Conservation (phyloP, 352 stramenopile genomes). For the Pythium phragmiticola region DNA sequence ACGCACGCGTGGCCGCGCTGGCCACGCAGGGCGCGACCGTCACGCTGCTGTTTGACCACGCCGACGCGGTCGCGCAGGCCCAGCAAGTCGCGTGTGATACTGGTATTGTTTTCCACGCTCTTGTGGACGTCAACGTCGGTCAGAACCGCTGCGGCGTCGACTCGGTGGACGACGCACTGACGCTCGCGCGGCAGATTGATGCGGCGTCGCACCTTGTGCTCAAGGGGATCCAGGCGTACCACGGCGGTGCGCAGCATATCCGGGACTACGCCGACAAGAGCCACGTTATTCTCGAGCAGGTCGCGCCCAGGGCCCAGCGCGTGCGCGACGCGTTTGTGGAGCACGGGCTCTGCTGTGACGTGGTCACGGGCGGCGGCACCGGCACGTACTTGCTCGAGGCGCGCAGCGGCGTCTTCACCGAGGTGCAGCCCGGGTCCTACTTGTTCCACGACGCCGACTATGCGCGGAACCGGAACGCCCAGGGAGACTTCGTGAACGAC, state of each 20-base stretch:
- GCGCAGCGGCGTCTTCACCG: conserved; percentile 59
- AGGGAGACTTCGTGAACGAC: conserved; percentile 39
- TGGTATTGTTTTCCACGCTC: conserved; percentile 42
- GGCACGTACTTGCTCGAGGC: conserved; percentile 68
- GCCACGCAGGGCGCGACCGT: conserved; percentile 37
- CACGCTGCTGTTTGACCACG: conserved; percentile 63
- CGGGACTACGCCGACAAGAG: conserved; percentile 52
- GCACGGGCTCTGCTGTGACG: conserved; percentile 42
- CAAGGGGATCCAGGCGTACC: conserved; percentile 68
- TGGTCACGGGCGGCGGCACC: conserved; percentile 69
- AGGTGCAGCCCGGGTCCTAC: conserved; percentile 78
- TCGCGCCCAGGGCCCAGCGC: conserved; percentile 39
- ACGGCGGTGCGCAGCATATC: conserved; percentile 73
- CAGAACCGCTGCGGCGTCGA: conserved; percentile 75
- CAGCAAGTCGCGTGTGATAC: conserved; percentile 25
- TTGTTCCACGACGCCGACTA: conserved; percentile 82
- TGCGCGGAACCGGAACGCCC: conserved; percentile 42
- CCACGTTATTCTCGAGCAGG: conserved; percentile 34
- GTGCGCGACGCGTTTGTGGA: conserved; percentile 40
- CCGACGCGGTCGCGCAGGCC: conserved; percentile 41
- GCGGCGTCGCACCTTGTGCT: conserved; percentile 32
- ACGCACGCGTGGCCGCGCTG: conserved; percentile 52
- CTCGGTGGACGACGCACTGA: conserved; percentile 40
- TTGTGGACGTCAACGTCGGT: conserved; percentile 77
- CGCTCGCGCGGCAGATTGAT: conserved; percentile 40